phyloP scores from a whole-genome alignment of 805 yeast species.

The Sugiyamaella marilandica region DNA sequence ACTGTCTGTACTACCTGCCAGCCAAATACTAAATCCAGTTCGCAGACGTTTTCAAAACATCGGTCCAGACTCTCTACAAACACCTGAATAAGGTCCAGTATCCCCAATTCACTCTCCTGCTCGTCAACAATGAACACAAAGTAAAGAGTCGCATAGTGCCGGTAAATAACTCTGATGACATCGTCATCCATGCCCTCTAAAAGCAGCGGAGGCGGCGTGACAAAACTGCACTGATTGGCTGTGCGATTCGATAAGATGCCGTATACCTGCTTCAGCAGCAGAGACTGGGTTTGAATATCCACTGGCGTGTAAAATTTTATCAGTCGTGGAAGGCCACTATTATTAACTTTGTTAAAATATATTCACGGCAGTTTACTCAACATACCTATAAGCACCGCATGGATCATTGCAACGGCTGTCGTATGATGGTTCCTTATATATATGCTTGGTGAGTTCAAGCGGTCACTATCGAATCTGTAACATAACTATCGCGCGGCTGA shows the following conservation, averaged over 20 bases:
- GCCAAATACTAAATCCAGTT: constrained; percentile 93
- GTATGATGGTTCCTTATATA: too few relatives aligned
- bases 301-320: constrained; percentile 90
- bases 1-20: constrained; percentile 96
- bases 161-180: constrained; percentile 81
- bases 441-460: too few relatives aligned
- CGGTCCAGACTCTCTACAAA: constrained; percentile 92
- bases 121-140: constrained; percentile 95
- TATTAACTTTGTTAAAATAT: constrained; percentile 54
- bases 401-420: constrained; percentile 54
- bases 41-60: constrained; percentile 93
- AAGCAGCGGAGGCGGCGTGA: constrained; percentile 81
- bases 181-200: constrained; percentile 49
- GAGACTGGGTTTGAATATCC: constrained; percentile 75
- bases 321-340: constrained; percentile 82
- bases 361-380: constrained; percentile 17
- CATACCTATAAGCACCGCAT: constrained; percentile 77
- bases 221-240: constrained; percentile 76
- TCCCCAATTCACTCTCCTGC: constrained; percentile 92
- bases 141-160: constrained; percentile 93
- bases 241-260: constrained; percentile 68
- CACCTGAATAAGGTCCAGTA: constrained; percentile 88
- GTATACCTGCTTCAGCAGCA: constrained; percentile 75
- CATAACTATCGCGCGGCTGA: too few relatives aligned
- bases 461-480: too few relatives aligned